phyloP scores from a whole-genome alignment of 129 eudicot genomes.

The Rutidosis leptorrhynchoides region DNA sequence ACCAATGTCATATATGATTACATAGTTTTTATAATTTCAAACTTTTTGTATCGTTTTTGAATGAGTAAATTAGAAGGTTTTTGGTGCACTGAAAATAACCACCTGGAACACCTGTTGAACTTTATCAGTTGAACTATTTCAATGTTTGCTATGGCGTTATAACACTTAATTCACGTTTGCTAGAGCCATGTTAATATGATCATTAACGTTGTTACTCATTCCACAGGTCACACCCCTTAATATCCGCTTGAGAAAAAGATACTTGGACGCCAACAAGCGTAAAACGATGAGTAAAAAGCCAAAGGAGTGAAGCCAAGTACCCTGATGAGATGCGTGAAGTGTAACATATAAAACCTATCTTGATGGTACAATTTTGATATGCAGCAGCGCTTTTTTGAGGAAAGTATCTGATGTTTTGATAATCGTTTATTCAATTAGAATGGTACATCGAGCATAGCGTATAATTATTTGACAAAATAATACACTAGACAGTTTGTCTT shows the following conservation, averaged over 20 bases:
- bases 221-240: slow-evolving; percentile 78
- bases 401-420: background rate
- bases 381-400: background rate
- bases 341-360: slow-evolving; percentile 3
- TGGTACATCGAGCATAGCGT: slow-evolving; percentile 12
- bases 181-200: background rate
- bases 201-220: background rate
- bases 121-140: background rate
- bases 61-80: background rate
- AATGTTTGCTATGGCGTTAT: background rate
- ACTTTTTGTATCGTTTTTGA: background rate
- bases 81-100: too few relatives aligned
- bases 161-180: background rate
- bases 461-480: slow-evolving; percentile 17
- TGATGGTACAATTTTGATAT: slow-evolving; percentile 22
- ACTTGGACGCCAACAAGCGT: slow-evolving; percentile 76
- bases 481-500: background rate
- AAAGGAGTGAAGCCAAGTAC: slow-evolving; percentile 44
- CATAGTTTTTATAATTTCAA: background rate
- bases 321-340: background rate
- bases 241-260: slow-evolving; percentile 76
- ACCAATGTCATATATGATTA: background rate
- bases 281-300: slow-evolving; percentile 72
- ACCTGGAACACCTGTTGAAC: too few relatives aligned
- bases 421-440: background rate